Conservation (phyloP, 768 basidiomycete species). For the Pulveroboletus sp. region DNA sequence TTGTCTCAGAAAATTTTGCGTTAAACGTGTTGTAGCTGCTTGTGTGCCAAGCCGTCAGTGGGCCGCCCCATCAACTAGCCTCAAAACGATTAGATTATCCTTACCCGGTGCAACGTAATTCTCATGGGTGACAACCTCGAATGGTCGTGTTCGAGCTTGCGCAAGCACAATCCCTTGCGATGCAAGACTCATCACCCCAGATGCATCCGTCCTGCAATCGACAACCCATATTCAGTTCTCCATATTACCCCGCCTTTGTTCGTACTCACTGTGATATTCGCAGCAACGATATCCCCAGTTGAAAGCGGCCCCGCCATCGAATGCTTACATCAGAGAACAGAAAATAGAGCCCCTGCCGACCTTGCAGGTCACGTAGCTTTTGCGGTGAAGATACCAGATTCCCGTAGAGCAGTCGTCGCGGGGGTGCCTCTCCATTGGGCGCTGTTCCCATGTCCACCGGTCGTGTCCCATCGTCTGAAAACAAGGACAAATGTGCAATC, state of each 20-base stretch:
- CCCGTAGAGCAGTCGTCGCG: slow-evolving; percentile 73
- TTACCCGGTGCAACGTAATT: slow-evolving; percentile 80
- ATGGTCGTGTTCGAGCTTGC: slow-evolving; percentile 66
- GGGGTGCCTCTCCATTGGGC: slow-evolving; percentile 39
- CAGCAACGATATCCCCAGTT: slow-evolving; percentile 70
- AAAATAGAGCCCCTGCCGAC: slow-evolving; percentile 81
- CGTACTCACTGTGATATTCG: slow-evolving; percentile 68
- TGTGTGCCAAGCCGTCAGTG: slow-evolving; percentile 12
- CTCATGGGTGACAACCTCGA: slow-evolving; percentile 73
- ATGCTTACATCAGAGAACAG: slow-evolving; percentile 91
- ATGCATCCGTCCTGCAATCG: slow-evolving; percentile 44
- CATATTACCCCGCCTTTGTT: slow-evolving; percentile 7
- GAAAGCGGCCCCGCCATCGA: slow-evolving; percentile 72
- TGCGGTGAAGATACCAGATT: slow-evolving; percentile 83
- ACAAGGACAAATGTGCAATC: slow-evolving; percentile 77
- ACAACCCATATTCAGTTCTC: slow-evolving; percentile 15
- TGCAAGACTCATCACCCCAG: slow-evolving; percentile 49
- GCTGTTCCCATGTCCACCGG: slow-evolving; percentile 64
- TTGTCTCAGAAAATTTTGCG: slow-evolving; percentile 56
- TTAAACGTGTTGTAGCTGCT: slow-evolving; percentile 49
- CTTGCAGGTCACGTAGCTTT: slow-evolving; percentile 75
- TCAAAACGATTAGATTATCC: slow-evolving; percentile 31
- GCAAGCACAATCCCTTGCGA: slow-evolving; percentile 68
- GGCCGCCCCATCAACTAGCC: slow-evolving; percentile 9
- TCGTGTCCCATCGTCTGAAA: slow-evolving; percentile 62